Conservation (phyloP, 78 protist genomes). For the Ministeria vibrans region DNA sequence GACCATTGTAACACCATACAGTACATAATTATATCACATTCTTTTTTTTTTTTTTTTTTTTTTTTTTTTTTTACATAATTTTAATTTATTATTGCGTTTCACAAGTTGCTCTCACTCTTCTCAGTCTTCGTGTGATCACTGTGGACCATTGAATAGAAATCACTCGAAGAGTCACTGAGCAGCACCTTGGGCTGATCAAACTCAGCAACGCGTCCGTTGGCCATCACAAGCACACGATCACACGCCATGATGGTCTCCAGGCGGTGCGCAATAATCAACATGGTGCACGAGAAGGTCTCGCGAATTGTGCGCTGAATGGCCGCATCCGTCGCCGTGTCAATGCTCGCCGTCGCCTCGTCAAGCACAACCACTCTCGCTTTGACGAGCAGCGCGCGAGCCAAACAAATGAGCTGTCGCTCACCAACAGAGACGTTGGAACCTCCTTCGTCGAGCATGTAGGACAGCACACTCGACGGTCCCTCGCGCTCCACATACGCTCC, state of each 20-base stretch:
- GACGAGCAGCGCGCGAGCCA: conserved; percentile 78
- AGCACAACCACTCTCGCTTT: conserved; percentile 32
- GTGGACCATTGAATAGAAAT: too few relatives aligned
- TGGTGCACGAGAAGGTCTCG: conserved; percentile 47
- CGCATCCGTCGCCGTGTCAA: conserved; percentile 29
- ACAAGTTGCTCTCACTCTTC: too few relatives aligned
- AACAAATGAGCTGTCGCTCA: conserved; percentile 86
- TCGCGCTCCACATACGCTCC: too few relatives aligned
- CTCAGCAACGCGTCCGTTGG: conserved; percentile 30
- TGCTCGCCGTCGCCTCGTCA: conserved; percentile 44
- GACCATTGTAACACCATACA: too few relatives aligned
- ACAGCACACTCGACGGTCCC: not conserved
- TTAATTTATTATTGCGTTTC: too few relatives aligned
- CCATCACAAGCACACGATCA: conserved; percentile 34
- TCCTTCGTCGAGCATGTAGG: conserved; percentile 36
- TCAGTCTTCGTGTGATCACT: too few relatives aligned
- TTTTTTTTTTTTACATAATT: too few relatives aligned
- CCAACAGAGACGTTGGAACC: conserved; percentile 87
- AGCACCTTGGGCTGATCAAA: conserved; percentile 24
- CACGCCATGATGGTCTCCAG: conserved; percentile 81
- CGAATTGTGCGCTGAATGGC: conserved; percentile 57
- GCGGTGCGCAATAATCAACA: conserved; percentile 81
- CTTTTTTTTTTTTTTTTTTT: too few relatives aligned
- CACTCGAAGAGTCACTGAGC: too few relatives aligned
- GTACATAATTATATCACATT: too few relatives aligned